These are phyloP conservation scores for Cymbopogon flexuosus DNA, from an alignment of 202 grass and related monocot genomes.

Conservation along the genomic window DNA sequence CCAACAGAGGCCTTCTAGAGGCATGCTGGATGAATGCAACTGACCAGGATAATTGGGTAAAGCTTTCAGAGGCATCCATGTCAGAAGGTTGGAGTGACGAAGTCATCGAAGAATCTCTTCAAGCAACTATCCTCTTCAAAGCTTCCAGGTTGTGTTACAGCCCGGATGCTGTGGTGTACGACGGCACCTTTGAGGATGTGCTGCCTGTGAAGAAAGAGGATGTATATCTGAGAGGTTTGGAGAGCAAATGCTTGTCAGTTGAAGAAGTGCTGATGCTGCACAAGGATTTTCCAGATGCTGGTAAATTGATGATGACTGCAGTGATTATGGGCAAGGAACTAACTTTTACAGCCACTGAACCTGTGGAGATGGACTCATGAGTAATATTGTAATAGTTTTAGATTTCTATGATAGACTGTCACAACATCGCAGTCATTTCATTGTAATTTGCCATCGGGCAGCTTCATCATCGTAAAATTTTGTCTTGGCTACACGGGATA, in stretches of 20 bases:
- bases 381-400: constrained; percentile 7
- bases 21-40: constrained; percentile 78
- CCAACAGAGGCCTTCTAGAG: constrained; percentile 72
- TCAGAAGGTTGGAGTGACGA: constrained; percentile 79
- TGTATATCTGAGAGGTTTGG: constrained; percentile 39
- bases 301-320: constrained; percentile 83
- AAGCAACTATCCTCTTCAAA: constrained; percentile 59
- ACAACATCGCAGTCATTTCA: neutral
- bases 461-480: neutral
- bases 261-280: constrained; percentile 79
- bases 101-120: constrained; percentile 47
- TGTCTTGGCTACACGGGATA: neutral
- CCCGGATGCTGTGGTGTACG: constrained; percentile 42
- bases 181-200: constrained; percentile 69
- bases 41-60: constrained; percentile 76
- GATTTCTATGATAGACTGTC: neutral
- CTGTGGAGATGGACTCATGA: constrained; percentile 52
- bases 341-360: constrained; percentile 28
- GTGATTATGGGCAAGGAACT: constrained; percentile 62
- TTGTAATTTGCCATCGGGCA: neutral
- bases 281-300: constrained; percentile 82
- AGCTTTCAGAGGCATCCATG: constrained; percentile 52
- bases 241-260: constrained; percentile 54
- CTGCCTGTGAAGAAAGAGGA: constrained; percentile 67
- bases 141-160: constrained; percentile 71